Evolutionary conservation across 176 grass and related monocot species (phyloP), one percentile per base, ranked within the genome.

Genomic region (Puya raimondii): DNA sequence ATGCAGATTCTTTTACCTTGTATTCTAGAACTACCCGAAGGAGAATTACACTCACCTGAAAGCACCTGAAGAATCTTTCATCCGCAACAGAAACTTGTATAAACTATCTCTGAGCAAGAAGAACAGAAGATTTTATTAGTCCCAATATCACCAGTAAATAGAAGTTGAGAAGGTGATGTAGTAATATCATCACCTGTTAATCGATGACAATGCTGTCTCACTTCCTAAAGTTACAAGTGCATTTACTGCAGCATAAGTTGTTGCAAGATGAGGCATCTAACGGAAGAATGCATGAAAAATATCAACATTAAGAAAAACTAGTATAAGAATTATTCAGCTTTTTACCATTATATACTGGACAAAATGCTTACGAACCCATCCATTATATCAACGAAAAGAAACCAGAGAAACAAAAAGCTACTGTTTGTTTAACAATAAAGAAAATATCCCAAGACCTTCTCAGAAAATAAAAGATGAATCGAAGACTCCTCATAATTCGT

Each of bases 251-350:
- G 89, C 89, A 81, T 97, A 97, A 73, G 93, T 85, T 47, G 93
- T 97, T 88, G 93, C 93, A 61, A 97, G 82, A 90, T 97, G 93
- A 79, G 93, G 86, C 78, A 92, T 25, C 93, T 97, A 71, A 17
- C 8, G 21, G 64, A 69, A 49, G 12, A 59, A 77, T 10, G 33
- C 33, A 42, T 47, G 48, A 13, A n/a, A 27, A 50, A 48, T 73
- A 53, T 78, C 27, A 75, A 76, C 1, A 23, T 10, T 13, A 71
- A 25, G 50, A 79, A 69, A 27, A 68, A 53, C 33, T 51, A 76
- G 16, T 59, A 47, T 59, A 58, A 26, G 56, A 9, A 76, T 70
- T 72, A 79, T 70, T 53, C 26, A 79, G 54, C 12, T 48, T 50
- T 59, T 71, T 10, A 48, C 12, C 27, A 5, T 22, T n/a, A 21